Percentiles rank a stretch among this genome's conserved stretches.
phyloP scores from a whole-genome alignment of 495 filamentous ascomycete genomes.

The Lasiosphaeriaceae sp. region DNA sequence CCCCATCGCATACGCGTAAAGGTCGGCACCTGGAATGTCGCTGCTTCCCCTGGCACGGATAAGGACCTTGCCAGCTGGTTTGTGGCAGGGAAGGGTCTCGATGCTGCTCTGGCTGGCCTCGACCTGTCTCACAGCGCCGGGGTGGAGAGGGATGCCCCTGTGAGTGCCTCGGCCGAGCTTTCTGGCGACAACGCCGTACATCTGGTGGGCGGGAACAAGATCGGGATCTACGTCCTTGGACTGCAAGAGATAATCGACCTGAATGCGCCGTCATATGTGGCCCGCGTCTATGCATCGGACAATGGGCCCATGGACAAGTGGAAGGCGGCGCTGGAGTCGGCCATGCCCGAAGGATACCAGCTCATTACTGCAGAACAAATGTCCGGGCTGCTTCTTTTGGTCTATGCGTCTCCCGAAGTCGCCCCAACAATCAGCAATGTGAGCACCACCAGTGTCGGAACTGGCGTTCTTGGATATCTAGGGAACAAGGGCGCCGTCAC shows the following conservation, averaged over 20 bases:
- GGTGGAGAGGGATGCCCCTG: constrained; percentile 13
- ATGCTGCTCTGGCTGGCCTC: constrained; percentile 53
- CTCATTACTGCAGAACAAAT: constrained; percentile 79
- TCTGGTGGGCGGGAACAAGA: constrained; percentile 51
- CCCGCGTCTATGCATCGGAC: constrained; percentile 64
- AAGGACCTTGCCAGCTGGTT: constrained; percentile 87
- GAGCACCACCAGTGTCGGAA: constrained; percentile 74
- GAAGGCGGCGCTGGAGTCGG: constrained; percentile 67
- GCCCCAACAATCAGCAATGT: constrained; percentile 68
- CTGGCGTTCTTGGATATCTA: constrained; percentile 85
- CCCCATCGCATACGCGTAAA: constrained; percentile 72
- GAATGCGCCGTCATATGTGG: constrained; percentile 55
- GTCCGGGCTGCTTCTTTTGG: constrained; percentile 76
- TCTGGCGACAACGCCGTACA: constrained; percentile 29
- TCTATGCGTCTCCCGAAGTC: constrained; percentile 77
- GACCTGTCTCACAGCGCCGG: constrained; percentile 33
- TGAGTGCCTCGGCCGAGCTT: constrained; percentile 20
- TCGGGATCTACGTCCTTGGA: constrained; percentile 86
- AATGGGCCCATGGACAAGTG: constrained; percentile 65
- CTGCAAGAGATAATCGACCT: constrained; percentile 92
- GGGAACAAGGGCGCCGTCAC: constrained; percentile 93
- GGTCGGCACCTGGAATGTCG: constrained; percentile 94
- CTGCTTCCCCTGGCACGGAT: constrained; percentile 73
- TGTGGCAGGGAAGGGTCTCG: constrained; percentile 66
- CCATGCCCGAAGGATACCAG: constrained; percentile 72